These are phyloP conservation scores for Brassica napus DNA, from an alignment of 345 rosid genomes.

Conservation along the genomic window Da-Ae NC_063440.1:23852001-23852500, in stretches of 20 bases:
- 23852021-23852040: not conserved
- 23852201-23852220: slow-evolving; percentile 42
- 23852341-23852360: not conserved
- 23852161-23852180: slow-evolving; percentile 29
- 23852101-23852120: slow-evolving; percentile 36
- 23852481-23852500: slow-evolving; percentile 84
- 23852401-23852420: slow-evolving; percentile 51
- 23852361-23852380: slow-evolving; percentile 48
- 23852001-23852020: not conserved
- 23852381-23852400: slow-evolving; percentile 40
- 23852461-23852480: slow-evolving; percentile 89
- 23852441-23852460: slow-evolving; percentile 69
- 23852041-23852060: slow-evolving; percentile 8
- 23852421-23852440: slow-evolving; percentile 50
- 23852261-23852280: slow-evolving; percentile 44
- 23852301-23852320: slow-evolving; percentile 6
- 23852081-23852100: slow-evolving; percentile 22
- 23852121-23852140: slow-evolving; percentile 29
- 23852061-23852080: not conserved
- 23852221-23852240: slow-evolving; percentile 15
- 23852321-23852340: not conserved
- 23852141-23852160: slow-evolving; percentile 55
- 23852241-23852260: slow-evolving; percentile 17
- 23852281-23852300: slow-evolving; percentile 2
- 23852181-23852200: slow-evolving; percentile 44